phyloP scores from a whole-genome alignment of 352 stramenopile genomes.

The Pythium volutum region DNA sequence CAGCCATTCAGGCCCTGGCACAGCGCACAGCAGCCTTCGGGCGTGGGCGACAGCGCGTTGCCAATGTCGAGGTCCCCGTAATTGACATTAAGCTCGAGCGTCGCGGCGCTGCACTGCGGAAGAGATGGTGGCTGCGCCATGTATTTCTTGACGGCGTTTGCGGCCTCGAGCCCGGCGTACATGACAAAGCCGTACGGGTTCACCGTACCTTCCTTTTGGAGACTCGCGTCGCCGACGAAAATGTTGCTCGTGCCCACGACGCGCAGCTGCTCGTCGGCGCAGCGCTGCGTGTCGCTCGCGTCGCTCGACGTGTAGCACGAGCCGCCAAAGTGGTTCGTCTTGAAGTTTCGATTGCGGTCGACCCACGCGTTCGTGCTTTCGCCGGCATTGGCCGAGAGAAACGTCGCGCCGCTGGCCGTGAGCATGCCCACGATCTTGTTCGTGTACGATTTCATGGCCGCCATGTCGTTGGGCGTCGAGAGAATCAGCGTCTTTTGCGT shows the following conservation, averaged over 20 bases:
- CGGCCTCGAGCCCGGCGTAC: constrained; percentile 61
- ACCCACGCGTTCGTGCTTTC: constrained; percentile 34
- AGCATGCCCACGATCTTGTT: constrained; percentile 36
- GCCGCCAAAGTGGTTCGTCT: constrained; percentile 66
- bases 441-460: constrained; percentile 75
- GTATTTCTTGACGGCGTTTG: constrained; percentile 35
- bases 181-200: constrained; percentile 80
- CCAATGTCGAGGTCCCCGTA: neutral
- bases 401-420: constrained; percentile 39
- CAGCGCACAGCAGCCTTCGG: neutral
- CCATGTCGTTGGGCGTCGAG: constrained; percentile 58
- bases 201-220: constrained; percentile 36
- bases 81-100: neutral
- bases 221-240: constrained; percentile 54
- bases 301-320: constrained; percentile 61
- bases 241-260: constrained; percentile 72
- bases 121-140: constrained; percentile 9
- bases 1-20: neutral
- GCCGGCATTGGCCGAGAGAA: constrained; percentile 44
- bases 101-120: neutral
- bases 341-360: constrained; percentile 19
- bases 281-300: constrained; percentile 39
- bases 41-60: neutral
- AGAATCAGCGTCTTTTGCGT: neutral
- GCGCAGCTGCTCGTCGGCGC: constrained; percentile 55